Evolutionary conservation across 163 green algal species (phyloP).

Genomic region (Chlorella variabilis): DNA sequence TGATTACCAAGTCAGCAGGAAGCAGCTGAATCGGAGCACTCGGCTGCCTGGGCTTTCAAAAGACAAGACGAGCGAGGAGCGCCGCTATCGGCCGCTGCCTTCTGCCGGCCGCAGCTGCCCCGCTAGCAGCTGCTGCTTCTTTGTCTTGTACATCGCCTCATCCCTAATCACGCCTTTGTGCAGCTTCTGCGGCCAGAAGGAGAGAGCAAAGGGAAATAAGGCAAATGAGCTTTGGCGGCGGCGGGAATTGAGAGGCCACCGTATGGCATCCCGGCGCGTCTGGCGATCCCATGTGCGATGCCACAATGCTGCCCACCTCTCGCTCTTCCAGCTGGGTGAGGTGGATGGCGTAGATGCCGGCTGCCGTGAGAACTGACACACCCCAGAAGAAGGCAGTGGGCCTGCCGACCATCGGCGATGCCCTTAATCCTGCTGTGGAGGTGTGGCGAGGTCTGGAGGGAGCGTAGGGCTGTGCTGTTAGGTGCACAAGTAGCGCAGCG

Average conservation of each 20-base stretch:
- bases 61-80: too few species aligned
- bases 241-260: background rate
- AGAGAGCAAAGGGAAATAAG: too few species aligned
- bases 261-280: background rate
- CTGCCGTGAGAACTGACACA: background rate
- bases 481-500: too few species aligned
- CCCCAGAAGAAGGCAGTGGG: slow-evolving; percentile 3
- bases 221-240: too few species aligned
- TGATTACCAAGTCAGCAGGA: too few species aligned
- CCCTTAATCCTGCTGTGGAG: too few species aligned
- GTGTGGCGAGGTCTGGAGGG: too few species aligned
- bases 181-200: slow-evolving; percentile 7
- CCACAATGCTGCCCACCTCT: background rate
- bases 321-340: slow-evolving; percentile 20
- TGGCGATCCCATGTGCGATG: too few species aligned
- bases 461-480: too few species aligned
- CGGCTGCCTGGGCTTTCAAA: too few species aligned
- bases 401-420: background rate
- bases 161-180: slow-evolving; percentile 23
- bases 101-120: slow-evolving; percentile 8
- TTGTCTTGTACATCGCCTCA: slow-evolving; percentile 14
- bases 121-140: slow-evolving; percentile 21
- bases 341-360: slow-evolving; percentile 28
- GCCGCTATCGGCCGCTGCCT: background rate
- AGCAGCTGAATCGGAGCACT: too few species aligned